A percentile compares a stretch with the other conserved stretches of the same genome.
Evolutionary conservation across 2,329 filamentous ascomycete genomes (phyloP).

Genomic region (Fusarium nodosum): DNA sequence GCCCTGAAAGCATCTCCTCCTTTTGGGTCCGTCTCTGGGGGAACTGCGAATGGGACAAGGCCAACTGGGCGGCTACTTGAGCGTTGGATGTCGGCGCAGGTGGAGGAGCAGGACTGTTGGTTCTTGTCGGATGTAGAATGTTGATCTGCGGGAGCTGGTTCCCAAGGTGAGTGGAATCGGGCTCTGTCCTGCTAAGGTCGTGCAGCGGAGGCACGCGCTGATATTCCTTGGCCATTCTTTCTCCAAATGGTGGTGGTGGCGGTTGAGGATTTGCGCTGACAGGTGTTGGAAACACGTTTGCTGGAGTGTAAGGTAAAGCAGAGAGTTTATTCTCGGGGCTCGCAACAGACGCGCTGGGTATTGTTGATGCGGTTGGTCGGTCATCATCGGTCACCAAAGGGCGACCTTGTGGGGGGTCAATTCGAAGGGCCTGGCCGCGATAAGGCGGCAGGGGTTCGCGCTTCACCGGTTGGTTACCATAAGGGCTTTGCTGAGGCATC

Average conservation of each 20-base stretch:
- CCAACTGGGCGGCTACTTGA: constrained; percentile 70
- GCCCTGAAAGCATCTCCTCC: constrained; percentile 87
- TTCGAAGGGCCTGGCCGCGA: constrained; percentile 72
- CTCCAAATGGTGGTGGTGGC: constrained; percentile 60
- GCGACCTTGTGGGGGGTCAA: constrained; percentile 72
- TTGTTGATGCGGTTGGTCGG: constrained; percentile 69
- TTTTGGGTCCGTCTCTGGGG: constrained; percentile 75
- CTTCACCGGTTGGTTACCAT: constrained; percentile 59
- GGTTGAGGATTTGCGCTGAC: constrained; percentile 68
- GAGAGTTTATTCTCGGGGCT: constrained; percentile 75
- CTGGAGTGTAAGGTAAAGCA: constrained; percentile 66
- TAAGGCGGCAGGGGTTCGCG: constrained; percentile 71
- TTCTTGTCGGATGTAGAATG: constrained; percentile 64
- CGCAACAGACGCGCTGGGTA: constrained; percentile 68
- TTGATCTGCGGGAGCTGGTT: constrained; percentile 69
- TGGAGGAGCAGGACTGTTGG: constrained; percentile 61
- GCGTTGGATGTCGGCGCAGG: constrained; percentile 60
- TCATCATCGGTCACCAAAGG: constrained; percentile 70
- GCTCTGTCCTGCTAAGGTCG: constrained; percentile 69
- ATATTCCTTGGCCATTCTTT: constrained; percentile 69
- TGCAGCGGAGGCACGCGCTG: constrained; percentile 72
- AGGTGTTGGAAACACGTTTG: constrained; percentile 72
- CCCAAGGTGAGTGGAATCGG: constrained; percentile 66
- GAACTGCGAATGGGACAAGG: constrained; percentile 69
- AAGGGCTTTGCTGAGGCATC: constrained; percentile 65